Conservation (phyloP, 768 basidiomycete genomes). For the Russula olivacea region DNA sequence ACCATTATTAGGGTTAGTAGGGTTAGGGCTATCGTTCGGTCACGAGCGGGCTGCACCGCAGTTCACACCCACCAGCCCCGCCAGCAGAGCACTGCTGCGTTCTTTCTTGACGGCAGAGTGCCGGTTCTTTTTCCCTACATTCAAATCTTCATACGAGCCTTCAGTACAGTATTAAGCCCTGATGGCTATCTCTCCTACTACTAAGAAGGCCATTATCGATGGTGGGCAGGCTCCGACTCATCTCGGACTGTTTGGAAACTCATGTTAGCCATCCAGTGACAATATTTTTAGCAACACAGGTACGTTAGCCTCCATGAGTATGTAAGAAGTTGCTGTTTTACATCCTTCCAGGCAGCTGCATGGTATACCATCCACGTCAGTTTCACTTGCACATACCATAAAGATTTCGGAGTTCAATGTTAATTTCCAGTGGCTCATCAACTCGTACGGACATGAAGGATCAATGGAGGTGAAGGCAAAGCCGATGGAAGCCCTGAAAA, state of each 20-base stretch:
- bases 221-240: conserved; percentile 24
- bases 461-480: conserved; percentile 63
- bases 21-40: too few species aligned
- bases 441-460: conserved; percentile 42
- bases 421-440: conserved; percentile 55
- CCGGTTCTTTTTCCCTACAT: neutral
- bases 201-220: conserved; percentile 29
- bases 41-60: too few species aligned
- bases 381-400: conserved; percentile 13
- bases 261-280: conserved; percentile 32
- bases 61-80: too few species aligned
- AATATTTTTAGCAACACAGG: conserved; percentile 48
- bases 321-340: neutral
- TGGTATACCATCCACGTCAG: conserved; percentile 71
- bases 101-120: neutral
- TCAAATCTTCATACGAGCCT: neutral
- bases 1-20: too few species aligned
- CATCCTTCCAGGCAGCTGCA: conserved; percentile 54
- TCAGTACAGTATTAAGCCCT: neutral
- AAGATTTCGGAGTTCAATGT: neutral
- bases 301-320: conserved; percentile 27
- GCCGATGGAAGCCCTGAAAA: conserved; percentile 62
- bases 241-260: neutral
- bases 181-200: conserved; percentile 27
- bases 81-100: neutral